Evolutionary conservation across 768 basidiomycete species (phyloP).

Genomic region (Tylopilus rubrobrunneus): DNA sequence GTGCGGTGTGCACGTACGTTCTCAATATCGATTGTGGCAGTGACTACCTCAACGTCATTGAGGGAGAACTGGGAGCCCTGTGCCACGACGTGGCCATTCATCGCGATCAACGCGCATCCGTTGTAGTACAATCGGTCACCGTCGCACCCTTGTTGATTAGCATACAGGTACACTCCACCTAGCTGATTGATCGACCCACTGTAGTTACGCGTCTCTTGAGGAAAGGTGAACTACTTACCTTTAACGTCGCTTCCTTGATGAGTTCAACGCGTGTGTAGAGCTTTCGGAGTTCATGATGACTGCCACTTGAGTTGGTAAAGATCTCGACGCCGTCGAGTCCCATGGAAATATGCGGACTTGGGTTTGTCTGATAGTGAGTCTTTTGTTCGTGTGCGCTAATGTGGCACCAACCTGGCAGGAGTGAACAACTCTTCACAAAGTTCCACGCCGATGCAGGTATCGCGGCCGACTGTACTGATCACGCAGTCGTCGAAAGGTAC

Average conservation of each 20-base stretch:
- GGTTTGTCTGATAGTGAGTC: not conserved
- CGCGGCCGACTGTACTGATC: no score
- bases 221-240: conserved; percentile 44
- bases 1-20: conserved; percentile 90
- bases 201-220: not conserved
- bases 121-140: conserved; percentile 98
- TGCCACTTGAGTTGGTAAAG: conserved; percentile 97
- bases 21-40: conserved; percentile 95
- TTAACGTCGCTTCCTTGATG: conserved; percentile 94
- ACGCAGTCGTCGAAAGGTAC: conserved; percentile 97
- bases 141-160: conserved; percentile 99
- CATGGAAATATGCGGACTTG: conserved; percentile 95
- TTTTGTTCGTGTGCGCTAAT: no score
- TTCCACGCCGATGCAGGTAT: conserved; percentile 96
- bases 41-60: conserved; percentile 93
- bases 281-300: conserved; percentile 98
- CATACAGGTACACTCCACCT: conserved; percentile 95
- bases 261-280: conserved; percentile 86
- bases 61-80: conserved; percentile 98
- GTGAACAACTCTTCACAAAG: conserved; percentile 98
- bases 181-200: conserved; percentile 47
- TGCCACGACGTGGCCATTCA: conserved; percentile 89
- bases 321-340: conserved; percentile 98
- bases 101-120: conserved; percentile 92
- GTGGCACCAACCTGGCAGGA: conserved; percentile 81